These are phyloP conservation scores for Eimeria sp. DNA, from an alignment of 169 alveolate genomes.

Conservation along the genomic window DNA sequence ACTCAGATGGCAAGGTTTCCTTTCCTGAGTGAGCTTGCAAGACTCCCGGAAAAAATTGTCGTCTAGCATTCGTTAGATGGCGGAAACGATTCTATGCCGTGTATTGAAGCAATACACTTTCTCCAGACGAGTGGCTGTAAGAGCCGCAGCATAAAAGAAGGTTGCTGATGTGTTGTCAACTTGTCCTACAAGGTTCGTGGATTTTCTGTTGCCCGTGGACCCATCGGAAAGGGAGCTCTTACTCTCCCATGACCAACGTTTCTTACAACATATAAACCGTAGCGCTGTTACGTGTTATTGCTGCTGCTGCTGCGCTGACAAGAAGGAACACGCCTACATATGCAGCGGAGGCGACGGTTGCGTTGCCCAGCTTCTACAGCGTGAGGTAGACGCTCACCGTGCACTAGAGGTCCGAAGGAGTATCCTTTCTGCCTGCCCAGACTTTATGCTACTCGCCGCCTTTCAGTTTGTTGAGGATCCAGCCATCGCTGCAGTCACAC, in stretches of 20 bases:
- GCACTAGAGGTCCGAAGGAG: conserved; percentile 87
- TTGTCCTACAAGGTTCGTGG: conserved; percentile 61
- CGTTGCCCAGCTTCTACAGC: conserved; percentile 76
- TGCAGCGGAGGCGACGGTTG: conserved; percentile 68
- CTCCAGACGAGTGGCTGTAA: background rate
- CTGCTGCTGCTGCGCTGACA: conserved; percentile 51
- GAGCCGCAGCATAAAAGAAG: background rate
- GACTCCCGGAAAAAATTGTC: background rate
- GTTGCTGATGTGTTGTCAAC: conserved; percentile 27
- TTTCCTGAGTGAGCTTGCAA: conserved; percentile 76
- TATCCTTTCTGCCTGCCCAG: conserved; percentile 86
- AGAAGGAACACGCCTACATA: conserved; percentile 11
- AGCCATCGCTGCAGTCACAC: conserved; percentile 85
- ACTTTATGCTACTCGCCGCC: conserved; percentile 90
- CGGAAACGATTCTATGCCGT: background rate
- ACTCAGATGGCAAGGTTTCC: conserved; percentile 76
- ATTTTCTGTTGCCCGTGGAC: conserved; percentile 67
- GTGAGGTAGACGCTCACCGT: conserved; percentile 82
- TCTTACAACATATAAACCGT: conserved; percentile 18
- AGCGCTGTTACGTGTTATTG: conserved; percentile 55
- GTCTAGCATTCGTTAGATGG: background rate
- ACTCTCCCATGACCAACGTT: conserved; percentile 69
- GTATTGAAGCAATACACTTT: background rate
- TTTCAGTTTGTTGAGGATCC: conserved; percentile 88
- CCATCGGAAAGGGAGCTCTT: conserved; percentile 54